Evolutionary conservation across 805 yeast species (phyloP).

Genomic region (Ogataea zsoltii): DNA sequence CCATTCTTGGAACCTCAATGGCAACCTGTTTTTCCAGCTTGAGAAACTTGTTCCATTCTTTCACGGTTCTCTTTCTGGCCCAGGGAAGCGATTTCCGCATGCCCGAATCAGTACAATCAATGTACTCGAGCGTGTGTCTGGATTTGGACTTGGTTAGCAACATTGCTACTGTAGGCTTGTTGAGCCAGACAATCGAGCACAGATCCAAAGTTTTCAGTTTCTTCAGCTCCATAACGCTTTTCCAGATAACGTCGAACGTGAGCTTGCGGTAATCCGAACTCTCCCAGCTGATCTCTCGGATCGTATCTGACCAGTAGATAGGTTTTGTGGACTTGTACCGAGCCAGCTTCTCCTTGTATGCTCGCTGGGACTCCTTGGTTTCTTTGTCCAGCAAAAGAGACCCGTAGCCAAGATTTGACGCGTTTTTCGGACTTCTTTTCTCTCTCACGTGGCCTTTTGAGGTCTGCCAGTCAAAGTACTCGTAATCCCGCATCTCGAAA

Average conservation of each 20-base stretch:
- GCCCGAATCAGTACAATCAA: constrained; percentile 50
- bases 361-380: constrained; percentile 15
- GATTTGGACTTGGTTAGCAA: constrained; percentile 21
- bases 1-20: neutral
- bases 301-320: constrained; percentile 33
- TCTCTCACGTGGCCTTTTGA: constrained; percentile 20
- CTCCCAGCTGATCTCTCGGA: constrained; percentile 34
- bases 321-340: constrained; percentile 20
- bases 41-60: constrained; percentile 29
- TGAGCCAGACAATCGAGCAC: constrained; percentile 36
- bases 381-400: constrained; percentile 35
- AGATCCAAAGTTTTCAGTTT: constrained; percentile 28
- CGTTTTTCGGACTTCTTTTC: neutral
- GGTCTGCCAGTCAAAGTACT: constrained; percentile 37
- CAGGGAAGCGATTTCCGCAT: constrained; percentile 49
- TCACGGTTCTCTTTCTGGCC: constrained; percentile 34
- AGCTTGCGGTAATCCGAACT: constrained; percentile 37
- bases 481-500: constrained; percentile 49
- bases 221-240: constrained; percentile 16
- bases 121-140: constrained; percentile 15
- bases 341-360: constrained; percentile 21
- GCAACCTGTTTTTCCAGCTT: constrained; percentile 5
- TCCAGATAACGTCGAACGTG: constrained; percentile 49
- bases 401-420: constrained; percentile 19
- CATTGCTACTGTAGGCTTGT: constrained; percentile 28